Evolutionary conservation across 768 basidiomycete species (phyloP).

Genomic region (Mycena rebaudengoi): DNA sequence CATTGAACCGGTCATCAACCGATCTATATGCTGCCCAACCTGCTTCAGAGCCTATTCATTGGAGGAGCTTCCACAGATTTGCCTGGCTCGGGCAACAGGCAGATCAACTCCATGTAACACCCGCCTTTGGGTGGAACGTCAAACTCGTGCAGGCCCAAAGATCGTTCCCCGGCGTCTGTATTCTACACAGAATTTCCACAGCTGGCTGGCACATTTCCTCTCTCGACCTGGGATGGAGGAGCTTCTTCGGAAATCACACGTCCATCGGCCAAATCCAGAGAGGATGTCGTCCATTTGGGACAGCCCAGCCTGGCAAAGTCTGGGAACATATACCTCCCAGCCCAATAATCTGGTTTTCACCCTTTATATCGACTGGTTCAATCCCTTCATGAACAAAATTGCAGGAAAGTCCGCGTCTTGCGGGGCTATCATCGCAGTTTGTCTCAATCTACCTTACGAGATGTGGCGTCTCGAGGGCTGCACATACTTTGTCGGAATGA

Average conservation of each 20-base stretch:
- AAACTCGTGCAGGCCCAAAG: background rate
- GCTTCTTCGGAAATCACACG: background rate
- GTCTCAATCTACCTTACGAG: constrained; percentile 30
- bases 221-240: too few species aligned
- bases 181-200: too few species aligned
- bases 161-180: background rate
- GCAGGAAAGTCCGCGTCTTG: constrained; percentile 3
- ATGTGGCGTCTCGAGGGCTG: constrained; percentile 26
- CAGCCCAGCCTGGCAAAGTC: too few species aligned
- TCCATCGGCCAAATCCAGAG: background rate
- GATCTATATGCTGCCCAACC: constrained; percentile 1
- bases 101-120: background rate
- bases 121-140: background rate
- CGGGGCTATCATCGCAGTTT: constrained; percentile 24
- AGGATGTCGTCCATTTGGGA: background rate
- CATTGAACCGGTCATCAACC: background rate
- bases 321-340: background rate
- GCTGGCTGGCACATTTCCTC: too few species aligned
- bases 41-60: background rate
- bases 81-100: background rate
- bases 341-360: background rate
- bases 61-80: background rate
- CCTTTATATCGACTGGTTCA: constrained; percentile 23
- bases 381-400: constrained; percentile 19
- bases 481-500: constrained; percentile 27